Percentiles rank a stretch among this genome's conserved stretches.
Evolutionary conservation across 306 rosid species (phyloP).

Genomic region (Casuarina glauca): DNA sequence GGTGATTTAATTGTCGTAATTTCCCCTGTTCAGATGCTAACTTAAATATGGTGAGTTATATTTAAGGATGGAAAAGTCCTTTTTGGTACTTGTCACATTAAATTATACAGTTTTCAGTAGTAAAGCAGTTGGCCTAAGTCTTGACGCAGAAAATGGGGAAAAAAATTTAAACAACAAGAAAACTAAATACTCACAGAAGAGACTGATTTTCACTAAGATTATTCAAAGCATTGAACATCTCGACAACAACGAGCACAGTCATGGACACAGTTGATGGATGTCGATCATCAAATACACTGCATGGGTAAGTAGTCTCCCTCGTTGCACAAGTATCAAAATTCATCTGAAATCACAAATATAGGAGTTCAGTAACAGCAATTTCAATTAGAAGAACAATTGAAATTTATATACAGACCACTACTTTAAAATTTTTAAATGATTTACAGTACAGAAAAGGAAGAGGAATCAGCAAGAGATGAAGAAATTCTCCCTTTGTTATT

Average conservation of each 20-base stretch:
- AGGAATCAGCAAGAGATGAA: background rate
- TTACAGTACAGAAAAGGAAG: background rate
- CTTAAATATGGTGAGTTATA: background rate
- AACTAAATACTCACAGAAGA: conserved; percentile 70
- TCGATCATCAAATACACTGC: conserved; percentile 89
- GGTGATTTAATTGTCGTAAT: background rate
- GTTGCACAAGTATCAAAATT: conserved; percentile 81
- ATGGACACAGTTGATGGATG: conserved; percentile 96
- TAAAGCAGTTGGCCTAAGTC: background rate
- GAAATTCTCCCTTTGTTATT: background rate
- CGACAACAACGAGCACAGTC: conserved; percentile 98
- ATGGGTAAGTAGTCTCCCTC: conserved; percentile 88
- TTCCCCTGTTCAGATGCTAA: background rate
- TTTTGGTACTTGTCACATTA: background rate
- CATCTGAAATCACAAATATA: conserved; percentile 51
- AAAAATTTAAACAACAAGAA: conserved; percentile 6
- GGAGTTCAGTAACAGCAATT: background rate
- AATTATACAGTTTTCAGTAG: background rate
- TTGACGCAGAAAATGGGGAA: background rate
- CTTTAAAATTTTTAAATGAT: background rate
- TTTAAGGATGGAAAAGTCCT: background rate
- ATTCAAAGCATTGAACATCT: conserved; percentile 98
- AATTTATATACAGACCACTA: background rate
- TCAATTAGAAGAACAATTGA: background rate
- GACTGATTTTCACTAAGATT: conserved; percentile 99